Base-by-base conservation (phyloP, 2,329 filamentous ascomycete genomes). In the Botryotinia narcissicola region DNA sequence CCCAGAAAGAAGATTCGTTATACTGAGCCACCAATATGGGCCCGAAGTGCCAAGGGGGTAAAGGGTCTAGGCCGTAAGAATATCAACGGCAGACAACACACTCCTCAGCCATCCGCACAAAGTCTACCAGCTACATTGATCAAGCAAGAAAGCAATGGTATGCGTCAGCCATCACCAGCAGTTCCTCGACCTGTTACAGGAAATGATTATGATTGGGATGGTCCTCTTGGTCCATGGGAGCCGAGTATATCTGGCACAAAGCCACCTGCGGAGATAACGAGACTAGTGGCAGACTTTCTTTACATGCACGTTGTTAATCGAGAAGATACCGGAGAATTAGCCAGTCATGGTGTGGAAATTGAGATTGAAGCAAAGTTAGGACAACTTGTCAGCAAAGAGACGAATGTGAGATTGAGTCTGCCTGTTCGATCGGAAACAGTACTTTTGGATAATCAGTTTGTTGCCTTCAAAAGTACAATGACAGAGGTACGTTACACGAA, bases 351-450 rank as follows among this genome's bases (percentile, higher is more conserved):
- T 10, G 91, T 94, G 22, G 88, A 93, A 74, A 90, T 98, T 71
- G 96, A 99, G 82, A 93, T 99, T 72, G 96, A 99, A 83, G 96
- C 94, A 16, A 98, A 98, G 82, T 86, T 98, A 66, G 96, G 96
- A 29, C 91, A 90, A 40, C 86, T 98, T 22, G 88, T 95, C 73
- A 91, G 93, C 81, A 90, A 89, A 80, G 88, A 91, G 75, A 92
- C 89, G 10, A 89, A 91, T 73, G 86, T 90, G 64, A 88, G 93
- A n/a, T 84, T 95, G 40, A 84, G 87, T 16, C 83, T 95, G 16
- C 89, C 89, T 9, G 86, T 96, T 7, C 82, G 87, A 35, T 91
- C 93, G 0, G 92, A 96, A 80, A 92, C 89, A 66, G 84, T 97
- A 10, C 82, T 97, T 32, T 85, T 86, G 64, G 87, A 89, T 46